Evolutionary conservation across 2,329 filamentous ascomycete species (phyloP).

Genomic region (Taxawa tesnikishii): DNA sequence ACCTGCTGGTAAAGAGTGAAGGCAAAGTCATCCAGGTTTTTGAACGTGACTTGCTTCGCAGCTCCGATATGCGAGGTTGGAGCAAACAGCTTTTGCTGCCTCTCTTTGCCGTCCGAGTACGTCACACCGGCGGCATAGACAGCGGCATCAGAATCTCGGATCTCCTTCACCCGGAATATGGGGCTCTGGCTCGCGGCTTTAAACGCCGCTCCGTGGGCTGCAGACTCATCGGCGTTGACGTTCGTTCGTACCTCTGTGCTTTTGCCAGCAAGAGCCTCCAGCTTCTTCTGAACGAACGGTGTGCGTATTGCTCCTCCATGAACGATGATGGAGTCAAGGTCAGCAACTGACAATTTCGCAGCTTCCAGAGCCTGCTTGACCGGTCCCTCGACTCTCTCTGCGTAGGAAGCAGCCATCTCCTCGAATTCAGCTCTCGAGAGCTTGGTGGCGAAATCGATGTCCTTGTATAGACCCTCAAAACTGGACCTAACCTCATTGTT

Average conservation of each 20-base stretch:
- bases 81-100: conserved; percentile 74
- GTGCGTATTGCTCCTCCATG: conserved; percentile 85
- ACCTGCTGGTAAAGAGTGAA: conserved; percentile 70
- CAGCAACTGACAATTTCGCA: conserved; percentile 58
- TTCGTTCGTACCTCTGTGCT: conserved; percentile 77
- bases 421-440: conserved; percentile 72
- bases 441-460: conserved; percentile 90
- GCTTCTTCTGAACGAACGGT: conserved; percentile 82
- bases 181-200: conserved; percentile 85
- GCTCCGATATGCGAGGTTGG: conserved; percentile 62
- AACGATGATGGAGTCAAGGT: conserved; percentile 83
- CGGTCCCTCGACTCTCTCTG: conserved; percentile 54
- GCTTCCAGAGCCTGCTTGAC: conserved; percentile 63
- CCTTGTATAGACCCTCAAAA: conserved; percentile 84
- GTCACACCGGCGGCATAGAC: conserved; percentile 63
- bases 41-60: conserved; percentile 74
- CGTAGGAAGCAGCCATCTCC: conserved; percentile 56
- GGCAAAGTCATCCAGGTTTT: conserved; percentile 69
- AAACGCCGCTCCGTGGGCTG: conserved; percentile 92
- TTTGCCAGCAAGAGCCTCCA: conserved; percentile 63
- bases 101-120: conserved; percentile 59
- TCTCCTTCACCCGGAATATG: conserved; percentile 96
- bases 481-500: conserved; percentile 70
- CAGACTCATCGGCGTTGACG: conserved; percentile 93
- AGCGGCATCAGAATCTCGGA: conserved; percentile 66